These are phyloP conservation scores for Papilionanthe hybrid DNA, from an alignment of 116 monocot species.

Conservation along the genomic window DNA sequence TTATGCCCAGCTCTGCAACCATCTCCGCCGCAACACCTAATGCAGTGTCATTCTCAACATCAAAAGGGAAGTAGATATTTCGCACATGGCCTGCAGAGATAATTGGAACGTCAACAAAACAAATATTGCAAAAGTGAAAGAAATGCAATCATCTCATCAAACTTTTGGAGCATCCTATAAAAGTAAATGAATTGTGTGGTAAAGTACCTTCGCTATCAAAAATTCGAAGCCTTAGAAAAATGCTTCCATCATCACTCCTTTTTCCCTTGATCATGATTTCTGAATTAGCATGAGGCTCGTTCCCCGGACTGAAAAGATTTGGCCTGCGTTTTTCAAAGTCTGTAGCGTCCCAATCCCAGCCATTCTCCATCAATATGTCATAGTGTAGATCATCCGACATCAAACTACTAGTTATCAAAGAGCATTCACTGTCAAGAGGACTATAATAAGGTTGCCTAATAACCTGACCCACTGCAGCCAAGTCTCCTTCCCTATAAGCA, in stretches of 20 bases:
- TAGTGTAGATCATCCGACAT: conserved; percentile 9
- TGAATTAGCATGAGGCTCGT: conserved; percentile 32
- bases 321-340: conserved; percentile 41
- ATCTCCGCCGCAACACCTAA: conserved; percentile 38
- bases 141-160: not conserved
- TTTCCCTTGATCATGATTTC: conserved; percentile 79
- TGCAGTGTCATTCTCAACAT: conserved; percentile 34
- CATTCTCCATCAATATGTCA: conserved; percentile 27
- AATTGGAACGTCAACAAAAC: not conserved
- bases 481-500: conserved; percentile 14
- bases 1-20: conserved; percentile 35
- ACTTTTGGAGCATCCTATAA: not conserved
- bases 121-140: not conserved
- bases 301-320: conserved; percentile 46
- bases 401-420: not conserved
- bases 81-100: conserved; percentile 21
- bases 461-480: not conserved
- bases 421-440: conserved; percentile 13
- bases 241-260: conserved; percentile 65
- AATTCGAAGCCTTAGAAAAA: conserved; percentile 84
- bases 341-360: conserved; percentile 33
- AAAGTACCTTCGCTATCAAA: conserved; percentile 55
- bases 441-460: not conserved
- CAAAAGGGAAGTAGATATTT: conserved; percentile 37
- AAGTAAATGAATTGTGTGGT: not conserved